Conservation (phyloP, 305 asterid genomes). For the Solanum hybrid region DNA sequence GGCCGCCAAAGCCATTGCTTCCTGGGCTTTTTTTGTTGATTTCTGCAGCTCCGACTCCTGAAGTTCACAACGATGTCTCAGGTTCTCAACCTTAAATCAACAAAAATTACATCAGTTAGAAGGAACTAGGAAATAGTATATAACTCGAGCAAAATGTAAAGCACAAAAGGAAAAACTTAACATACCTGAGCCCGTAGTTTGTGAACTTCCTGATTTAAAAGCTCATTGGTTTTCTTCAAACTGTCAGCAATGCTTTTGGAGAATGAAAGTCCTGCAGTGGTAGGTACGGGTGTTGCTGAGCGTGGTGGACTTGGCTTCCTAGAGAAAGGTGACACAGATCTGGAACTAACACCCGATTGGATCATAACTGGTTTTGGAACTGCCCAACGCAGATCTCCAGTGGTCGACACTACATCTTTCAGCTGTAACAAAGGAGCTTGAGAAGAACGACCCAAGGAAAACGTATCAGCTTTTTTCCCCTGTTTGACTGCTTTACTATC, state of each 20-base stretch:
- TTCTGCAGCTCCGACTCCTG: conserved; percentile 71
- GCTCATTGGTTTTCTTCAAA: conserved; percentile 82
- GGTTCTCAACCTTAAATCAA: conserved; percentile 46
- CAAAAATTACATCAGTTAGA: conserved; percentile 8
- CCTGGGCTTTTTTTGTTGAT: conserved; percentile 68
- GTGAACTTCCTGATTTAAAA: conserved; percentile 78
- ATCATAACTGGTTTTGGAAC: conserved; percentile 60
- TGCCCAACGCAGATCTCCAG: conserved; percentile 40
- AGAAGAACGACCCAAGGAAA: conserved; percentile 62
- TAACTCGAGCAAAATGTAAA: background rate
- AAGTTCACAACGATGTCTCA: conserved; percentile 56
- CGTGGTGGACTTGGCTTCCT: conserved; percentile 87
- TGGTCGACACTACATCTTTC: conserved; percentile 54
- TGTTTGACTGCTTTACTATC: conserved; percentile 89
- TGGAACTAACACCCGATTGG: conserved; percentile 61
- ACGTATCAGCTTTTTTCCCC: conserved; percentile 69
- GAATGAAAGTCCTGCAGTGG: conserved; percentile 79
- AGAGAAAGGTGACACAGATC: conserved; percentile 89
- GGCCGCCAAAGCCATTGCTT: conserved; percentile 67
- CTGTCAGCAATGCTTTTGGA: conserved; percentile 72
- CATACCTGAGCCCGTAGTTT: conserved; percentile 75
- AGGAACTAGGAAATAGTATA: background rate
- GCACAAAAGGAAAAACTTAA: background rate
- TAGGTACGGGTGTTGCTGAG: conserved; percentile 88
- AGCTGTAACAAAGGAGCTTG: conserved; percentile 61